Percentiles rank a stretch among this genome's conserved stretches.
Evolutionary conservation across 768 basidiomycete genomes (phyloP).

Genomic region (Aureoboletus auriporus): DNA sequence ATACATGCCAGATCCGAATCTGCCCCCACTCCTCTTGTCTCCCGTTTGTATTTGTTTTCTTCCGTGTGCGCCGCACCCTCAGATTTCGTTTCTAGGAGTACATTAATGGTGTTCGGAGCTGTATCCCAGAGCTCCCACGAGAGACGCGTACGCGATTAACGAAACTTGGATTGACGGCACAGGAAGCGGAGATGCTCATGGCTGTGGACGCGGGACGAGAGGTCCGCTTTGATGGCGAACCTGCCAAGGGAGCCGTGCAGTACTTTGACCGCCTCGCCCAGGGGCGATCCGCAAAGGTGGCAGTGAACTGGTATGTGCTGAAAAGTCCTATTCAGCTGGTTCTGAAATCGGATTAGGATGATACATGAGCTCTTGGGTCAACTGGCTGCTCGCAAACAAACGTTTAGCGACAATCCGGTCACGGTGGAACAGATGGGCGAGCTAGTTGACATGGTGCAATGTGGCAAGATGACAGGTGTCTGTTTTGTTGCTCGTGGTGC

Average conservation of each 20-base stretch:
- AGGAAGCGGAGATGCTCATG: conserved; percentile 76
- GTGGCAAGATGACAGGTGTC: conserved; percentile 64
- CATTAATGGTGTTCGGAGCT: conserved; percentile 45
- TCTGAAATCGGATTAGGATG: conserved; percentile 51
- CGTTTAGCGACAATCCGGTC: conserved; percentile 58
- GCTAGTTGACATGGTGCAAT: conserved; percentile 71
- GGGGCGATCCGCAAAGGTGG: conserved; percentile 61
- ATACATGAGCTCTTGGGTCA: conserved; percentile 84
- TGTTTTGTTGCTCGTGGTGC: too few species aligned
- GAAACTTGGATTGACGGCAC: conserved; percentile 47
- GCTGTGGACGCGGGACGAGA: conserved; percentile 63
- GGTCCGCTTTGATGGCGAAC: conserved; percentile 57
- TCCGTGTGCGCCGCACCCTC: background rate
- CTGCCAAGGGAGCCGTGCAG: conserved; percentile 50
- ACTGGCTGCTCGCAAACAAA: conserved; percentile 53
- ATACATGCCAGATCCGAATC: conserved; percentile 97
- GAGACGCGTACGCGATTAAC: conserved; percentile 57
- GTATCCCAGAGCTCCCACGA: conserved; percentile 76
- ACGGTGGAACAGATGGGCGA: conserved; percentile 64
- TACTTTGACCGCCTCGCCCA: conserved; percentile 75
- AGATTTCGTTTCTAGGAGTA: conserved; percentile 46
- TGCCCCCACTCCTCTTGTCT: conserved; percentile 66
- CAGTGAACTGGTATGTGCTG: conserved; percentile 71
- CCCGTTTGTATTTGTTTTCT: conserved; percentile 33
- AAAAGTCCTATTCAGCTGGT: too few species aligned